A percentile compares a stretch with the other conserved stretches of the same genome.
phyloP scores from a whole-genome alignment of 805 yeast species.

The Lipomyces anomalus region DNA sequence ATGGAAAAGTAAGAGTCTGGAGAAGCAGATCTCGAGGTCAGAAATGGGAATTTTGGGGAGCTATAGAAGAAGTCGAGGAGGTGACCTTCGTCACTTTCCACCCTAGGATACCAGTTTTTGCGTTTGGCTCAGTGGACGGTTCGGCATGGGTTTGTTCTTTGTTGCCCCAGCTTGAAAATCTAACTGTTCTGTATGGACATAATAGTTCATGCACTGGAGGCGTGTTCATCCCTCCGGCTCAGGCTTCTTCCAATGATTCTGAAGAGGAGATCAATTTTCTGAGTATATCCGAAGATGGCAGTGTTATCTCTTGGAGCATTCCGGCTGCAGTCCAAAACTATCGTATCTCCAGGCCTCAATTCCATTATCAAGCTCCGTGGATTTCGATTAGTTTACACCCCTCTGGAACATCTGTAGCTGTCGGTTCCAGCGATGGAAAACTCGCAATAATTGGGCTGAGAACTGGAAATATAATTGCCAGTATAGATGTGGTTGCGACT shows the following conservation, averaged over 20 bases:
- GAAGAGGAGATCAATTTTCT: constrained; percentile 47
- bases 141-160: constrained; percentile 90
- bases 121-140: constrained; percentile 89
- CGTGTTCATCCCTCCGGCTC: constrained; percentile 57
- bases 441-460: constrained; percentile 71
- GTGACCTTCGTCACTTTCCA: constrained; percentile 77
- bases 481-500: constrained; percentile 57
- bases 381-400: constrained; percentile 57
- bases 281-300: constrained; percentile 79
- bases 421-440: constrained; percentile 85
- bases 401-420: constrained; percentile 54
- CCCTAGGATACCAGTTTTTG: constrained; percentile 74
- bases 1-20: constrained; percentile 73
- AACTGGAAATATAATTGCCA: constrained; percentile 63
- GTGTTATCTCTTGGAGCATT: constrained; percentile 84
- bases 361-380: constrained; percentile 87
- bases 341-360: constrained; percentile 58
- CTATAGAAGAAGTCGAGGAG: constrained; percentile 84
- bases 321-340: constrained; percentile 66
- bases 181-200: constrained; percentile 49
- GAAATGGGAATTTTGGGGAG: constrained; percentile 66
- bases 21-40: constrained; percentile 71
- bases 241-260: constrained; percentile 24
- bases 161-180: constrained; percentile 48
- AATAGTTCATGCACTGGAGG: constrained; percentile 77